Percentiles rank a stretch among this genome's conserved stretches.
Evolutionary conservation across 768 basidiomycete genomes (phyloP).

Genomic region (Leccinum broughii): DNA sequence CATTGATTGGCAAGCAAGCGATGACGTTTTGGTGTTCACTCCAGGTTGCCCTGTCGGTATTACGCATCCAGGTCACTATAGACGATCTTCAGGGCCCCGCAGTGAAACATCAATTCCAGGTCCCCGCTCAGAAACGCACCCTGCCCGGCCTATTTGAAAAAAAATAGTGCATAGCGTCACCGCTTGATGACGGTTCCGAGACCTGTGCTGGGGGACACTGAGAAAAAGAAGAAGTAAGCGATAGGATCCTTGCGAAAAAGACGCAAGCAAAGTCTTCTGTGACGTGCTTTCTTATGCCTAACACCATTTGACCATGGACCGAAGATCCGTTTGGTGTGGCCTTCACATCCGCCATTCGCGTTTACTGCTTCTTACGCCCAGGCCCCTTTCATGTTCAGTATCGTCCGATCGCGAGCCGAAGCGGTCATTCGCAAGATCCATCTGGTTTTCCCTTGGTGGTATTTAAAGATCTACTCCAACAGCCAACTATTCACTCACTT

Average conservation of each 20-base stretch:
- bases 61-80: not conserved
- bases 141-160: not conserved
- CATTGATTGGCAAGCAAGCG: not conserved
- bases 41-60: not conserved
- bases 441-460: not conserved
- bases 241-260: not conserved
- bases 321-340: not conserved
- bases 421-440: not conserved
- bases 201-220: not conserved
- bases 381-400: not conserved
- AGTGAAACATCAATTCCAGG: not conserved
- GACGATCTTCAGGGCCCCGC: not conserved
- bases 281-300: not conserved
- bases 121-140: not conserved
- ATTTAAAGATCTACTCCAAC: conserved; percentile 2
- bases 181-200: not conserved
- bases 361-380: not conserved
- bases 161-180: not conserved
- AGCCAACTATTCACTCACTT: not conserved
- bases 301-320: not conserved
- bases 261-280: not conserved
- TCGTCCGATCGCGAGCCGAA: conserved; percentile 3
- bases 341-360: not conserved
- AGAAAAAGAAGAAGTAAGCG: not conserved
- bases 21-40: not conserved